These are phyloP conservation scores for Magnaporthales sp. DNA, from an alignment of 2,329 filamentous ascomycete genomes.

Conservation along the genomic window DNA sequence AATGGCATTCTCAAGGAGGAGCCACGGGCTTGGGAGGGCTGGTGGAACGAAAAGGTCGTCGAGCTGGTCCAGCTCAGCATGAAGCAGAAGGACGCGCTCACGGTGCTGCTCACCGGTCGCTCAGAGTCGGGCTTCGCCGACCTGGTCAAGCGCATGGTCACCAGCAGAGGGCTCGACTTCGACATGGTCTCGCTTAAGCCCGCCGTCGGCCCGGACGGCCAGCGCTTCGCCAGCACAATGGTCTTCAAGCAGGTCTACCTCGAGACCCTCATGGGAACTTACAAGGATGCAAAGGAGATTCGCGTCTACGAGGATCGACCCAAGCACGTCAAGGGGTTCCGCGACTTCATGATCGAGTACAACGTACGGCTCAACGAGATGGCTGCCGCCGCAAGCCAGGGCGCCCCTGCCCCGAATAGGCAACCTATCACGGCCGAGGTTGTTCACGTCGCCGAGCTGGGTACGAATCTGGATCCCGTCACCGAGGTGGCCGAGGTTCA, in stretches of 20 bases:
- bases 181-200: conserved; percentile 88
- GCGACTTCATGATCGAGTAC: conserved; percentile 72
- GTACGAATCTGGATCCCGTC: conserved; percentile 66
- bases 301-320: conserved; percentile 62
- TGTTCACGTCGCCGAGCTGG: conserved; percentile 72
- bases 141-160: conserved; percentile 72
- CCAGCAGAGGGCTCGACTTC: conserved; percentile 72
- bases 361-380: conserved; percentile 38
- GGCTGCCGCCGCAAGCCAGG: not conserved
- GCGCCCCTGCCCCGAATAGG: conserved; percentile 35
- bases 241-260: conserved; percentile 86
- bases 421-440: conserved; percentile 69
- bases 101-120: conserved; percentile 80
- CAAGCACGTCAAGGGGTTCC: conserved; percentile 70
- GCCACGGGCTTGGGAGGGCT: conserved; percentile 74
- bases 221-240: conserved; percentile 77
- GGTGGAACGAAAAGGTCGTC: conserved; percentile 92
- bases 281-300: conserved; percentile 73
- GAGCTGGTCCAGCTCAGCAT: conserved; percentile 74
- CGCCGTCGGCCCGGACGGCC: conserved; percentile 66
- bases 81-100: conserved; percentile 75
- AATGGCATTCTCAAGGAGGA: conserved; percentile 78
- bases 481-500: conserved; percentile 78
- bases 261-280: conserved; percentile 74
- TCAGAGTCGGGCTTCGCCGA: conserved; percentile 69